Evolutionary conservation across 2,329 filamentous ascomycete genomes (phyloP).

Genomic region (Paraphaeosphaeria sporulosa): DNA sequence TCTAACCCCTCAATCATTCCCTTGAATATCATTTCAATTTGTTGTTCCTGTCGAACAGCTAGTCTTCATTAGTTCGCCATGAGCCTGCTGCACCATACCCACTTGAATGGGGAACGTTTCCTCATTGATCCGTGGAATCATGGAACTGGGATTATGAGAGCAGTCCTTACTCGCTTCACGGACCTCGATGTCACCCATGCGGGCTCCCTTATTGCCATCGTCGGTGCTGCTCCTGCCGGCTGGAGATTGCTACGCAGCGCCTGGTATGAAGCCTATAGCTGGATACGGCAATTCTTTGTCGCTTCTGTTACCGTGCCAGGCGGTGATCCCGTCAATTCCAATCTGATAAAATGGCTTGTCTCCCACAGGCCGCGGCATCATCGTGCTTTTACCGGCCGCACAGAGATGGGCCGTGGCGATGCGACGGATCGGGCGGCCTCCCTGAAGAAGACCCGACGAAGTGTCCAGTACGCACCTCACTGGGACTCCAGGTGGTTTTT

Average conservation of each 20-base stretch:
- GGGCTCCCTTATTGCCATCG: constrained; percentile 5
- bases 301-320: constrained; percentile 1
- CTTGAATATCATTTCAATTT: background rate
- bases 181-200: background rate
- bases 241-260: constrained; percentile 3
- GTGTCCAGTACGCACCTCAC: constrained; percentile 2
- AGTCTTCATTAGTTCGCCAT: background rate
- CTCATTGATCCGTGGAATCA: background rate
- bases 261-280: constrained; percentile 3
- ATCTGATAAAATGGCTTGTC: background rate
- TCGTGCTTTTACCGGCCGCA: constrained; percentile 5
- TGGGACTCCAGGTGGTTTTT: constrained; percentile 3
- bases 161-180: background rate
- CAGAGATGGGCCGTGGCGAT: background rate
- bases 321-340: constrained; percentile 2
- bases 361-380: background rate
- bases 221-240: constrained; percentile 6
- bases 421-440: constrained; percentile 1
- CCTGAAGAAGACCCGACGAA: constrained; percentile 5
- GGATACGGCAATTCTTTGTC: constrained; percentile 5
- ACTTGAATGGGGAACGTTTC: background rate
- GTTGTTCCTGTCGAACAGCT: background rate
- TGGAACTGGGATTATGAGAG: background rate
- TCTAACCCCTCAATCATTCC: background rate
- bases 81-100: constrained; percentile 1